These are phyloP conservation scores for Hondaea fermentalgiana DNA, from an alignment of 108 stramenopile species.

Conservation along the genomic window DNA sequence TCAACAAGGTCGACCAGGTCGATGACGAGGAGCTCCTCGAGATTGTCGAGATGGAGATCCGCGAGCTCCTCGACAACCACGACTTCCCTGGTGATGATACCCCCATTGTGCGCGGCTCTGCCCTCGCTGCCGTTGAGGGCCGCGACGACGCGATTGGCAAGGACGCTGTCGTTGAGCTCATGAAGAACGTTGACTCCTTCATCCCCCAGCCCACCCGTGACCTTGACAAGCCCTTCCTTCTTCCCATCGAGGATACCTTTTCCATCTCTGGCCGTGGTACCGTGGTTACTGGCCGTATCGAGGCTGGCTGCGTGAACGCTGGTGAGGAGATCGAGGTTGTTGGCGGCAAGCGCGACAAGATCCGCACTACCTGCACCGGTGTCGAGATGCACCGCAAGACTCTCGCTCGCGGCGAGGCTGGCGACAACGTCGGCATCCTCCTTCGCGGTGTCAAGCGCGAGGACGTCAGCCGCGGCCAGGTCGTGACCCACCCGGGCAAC, in stretches of 20 bases:
- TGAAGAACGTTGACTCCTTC: constrained; percentile 78
- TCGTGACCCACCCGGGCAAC: constrained; percentile 77
- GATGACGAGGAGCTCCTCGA: constrained; percentile 97
- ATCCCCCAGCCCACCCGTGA: constrained; percentile 84
- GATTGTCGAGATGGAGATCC: constrained; percentile 99
- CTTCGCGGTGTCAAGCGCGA: constrained; percentile 92
- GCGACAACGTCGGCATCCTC: constrained; percentile 94
- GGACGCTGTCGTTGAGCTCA: constrained; percentile 78
- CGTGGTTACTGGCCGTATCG: constrained; percentile 94
- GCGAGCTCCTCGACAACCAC: constrained; percentile 92
- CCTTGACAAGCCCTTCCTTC: constrained; percentile 95
- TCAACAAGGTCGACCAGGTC: constrained; percentile 96
- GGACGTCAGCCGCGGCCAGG: constrained; percentile 91
- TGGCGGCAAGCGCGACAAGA: constrained; percentile 57
- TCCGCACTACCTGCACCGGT: constrained; percentile 88
- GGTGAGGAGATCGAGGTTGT: constrained; percentile 90
- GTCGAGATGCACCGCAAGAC: constrained; percentile 99
- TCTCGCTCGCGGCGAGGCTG: constrained; percentile 88
- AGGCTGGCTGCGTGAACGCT: constrained; percentile 83
- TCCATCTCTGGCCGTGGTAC: constrained; percentile 98
- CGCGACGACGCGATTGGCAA: constrained; percentile 70
- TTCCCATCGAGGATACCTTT: constrained; percentile 98
- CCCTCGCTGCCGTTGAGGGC: constrained; percentile 90
- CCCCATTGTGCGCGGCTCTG: constrained; percentile 89
- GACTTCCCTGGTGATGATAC: constrained; percentile 92